Percentiles rank a stretch among this genome's conserved stretches.
phyloP scores from a whole-genome alignment of 164 flowering plant genomes.

The Nymphaea colorata region DNA sequence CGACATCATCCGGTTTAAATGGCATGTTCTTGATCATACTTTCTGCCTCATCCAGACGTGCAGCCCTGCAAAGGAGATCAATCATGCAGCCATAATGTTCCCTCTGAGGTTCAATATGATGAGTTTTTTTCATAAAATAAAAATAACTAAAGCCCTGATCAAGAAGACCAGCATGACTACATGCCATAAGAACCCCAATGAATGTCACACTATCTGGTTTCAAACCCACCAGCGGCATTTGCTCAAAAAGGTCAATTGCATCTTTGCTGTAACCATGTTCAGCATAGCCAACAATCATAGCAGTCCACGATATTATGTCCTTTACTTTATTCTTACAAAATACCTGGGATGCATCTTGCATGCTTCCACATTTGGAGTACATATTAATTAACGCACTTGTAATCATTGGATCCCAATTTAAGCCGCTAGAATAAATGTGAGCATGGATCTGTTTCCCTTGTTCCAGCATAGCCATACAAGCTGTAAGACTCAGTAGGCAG shows the following conservation, averaged over 20 bases:
- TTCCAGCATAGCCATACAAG: constrained; percentile 65
- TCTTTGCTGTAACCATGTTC: constrained; percentile 73
- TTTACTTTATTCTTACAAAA: constrained; percentile 24
- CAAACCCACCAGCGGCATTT: constrained; percentile 36
- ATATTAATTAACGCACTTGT: constrained; percentile 67
- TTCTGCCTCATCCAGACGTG: constrained; percentile 63
- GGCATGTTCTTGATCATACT: constrained; percentile 69
- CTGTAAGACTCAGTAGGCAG: constrained; percentile 59
- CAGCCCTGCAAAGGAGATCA: constrained; percentile 80
- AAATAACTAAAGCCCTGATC: constrained; percentile 70
- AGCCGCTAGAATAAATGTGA: constrained; percentile 39
- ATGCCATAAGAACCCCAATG: constrained; percentile 76
- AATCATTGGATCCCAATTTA: constrained; percentile 38
- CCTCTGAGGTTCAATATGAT: constrained; percentile 46
- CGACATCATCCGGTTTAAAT: constrained; percentile 61
- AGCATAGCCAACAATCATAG: constrained; percentile 90
- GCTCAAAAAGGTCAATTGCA: constrained; percentile 64
- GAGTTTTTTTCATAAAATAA: constrained; percentile 33
- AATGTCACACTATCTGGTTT: constrained; percentile 70
- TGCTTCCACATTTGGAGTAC: constrained; percentile 85
- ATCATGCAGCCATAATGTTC: constrained; percentile 92
- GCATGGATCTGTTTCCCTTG: constrained; percentile 75
- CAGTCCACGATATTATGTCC: constrained; percentile 77
- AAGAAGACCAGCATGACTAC: constrained; percentile 77
- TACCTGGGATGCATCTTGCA: constrained; percentile 42